Evolutionary conservation across 768 basidiomycete genomes (phyloP).

Genomic region (Pleurotus salmoneostramineus): DNA sequence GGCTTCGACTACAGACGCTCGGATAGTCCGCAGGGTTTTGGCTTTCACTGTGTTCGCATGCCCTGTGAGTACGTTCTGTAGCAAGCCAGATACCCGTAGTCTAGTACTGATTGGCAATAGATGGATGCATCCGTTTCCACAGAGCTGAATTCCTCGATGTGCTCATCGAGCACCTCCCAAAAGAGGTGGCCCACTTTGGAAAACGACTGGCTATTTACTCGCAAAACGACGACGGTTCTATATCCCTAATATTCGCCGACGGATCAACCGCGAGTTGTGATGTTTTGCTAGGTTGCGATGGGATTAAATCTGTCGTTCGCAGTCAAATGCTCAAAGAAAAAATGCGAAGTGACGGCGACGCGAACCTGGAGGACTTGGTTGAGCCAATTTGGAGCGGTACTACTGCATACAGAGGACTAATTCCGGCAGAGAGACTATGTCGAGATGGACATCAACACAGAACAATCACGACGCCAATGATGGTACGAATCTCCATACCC

Average conservation of each 20-base stretch:
- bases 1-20: conserved; percentile 45
- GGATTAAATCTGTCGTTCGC: conserved; percentile 33
- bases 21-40: conserved; percentile 34
- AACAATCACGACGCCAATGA: conserved; percentile 34
- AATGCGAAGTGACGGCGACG: conserved; percentile 19
- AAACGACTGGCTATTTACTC: conserved; percentile 28
- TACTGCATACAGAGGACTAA: conserved; percentile 41
- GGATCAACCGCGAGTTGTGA: conserved; percentile 31
- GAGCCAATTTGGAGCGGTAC: conserved; percentile 45
- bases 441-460: conserved; percentile 24
- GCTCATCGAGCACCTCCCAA: conserved; percentile 28
- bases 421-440: conserved; percentile 27
- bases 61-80: conserved; percentile 26
- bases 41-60: conserved; percentile 34
- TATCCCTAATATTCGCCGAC: conserved; percentile 26
- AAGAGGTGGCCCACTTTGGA: conserved; percentile 31
- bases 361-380: conserved; percentile 24
- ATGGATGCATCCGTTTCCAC: conserved; percentile 42
- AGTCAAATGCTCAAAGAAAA: conserved; percentile 23
- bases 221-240: conserved; percentile 9
- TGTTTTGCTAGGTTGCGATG: conserved; percentile 43
- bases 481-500: conserved; percentile 25
- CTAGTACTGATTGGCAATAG: conserved; percentile 12
- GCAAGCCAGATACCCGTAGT: not conserved
- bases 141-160: conserved; percentile 45